These are phyloP conservation scores for Acanthamoeba divionensis DNA, from an alignment of 208 protist genomes.

Conservation along the genomic window DNA sequence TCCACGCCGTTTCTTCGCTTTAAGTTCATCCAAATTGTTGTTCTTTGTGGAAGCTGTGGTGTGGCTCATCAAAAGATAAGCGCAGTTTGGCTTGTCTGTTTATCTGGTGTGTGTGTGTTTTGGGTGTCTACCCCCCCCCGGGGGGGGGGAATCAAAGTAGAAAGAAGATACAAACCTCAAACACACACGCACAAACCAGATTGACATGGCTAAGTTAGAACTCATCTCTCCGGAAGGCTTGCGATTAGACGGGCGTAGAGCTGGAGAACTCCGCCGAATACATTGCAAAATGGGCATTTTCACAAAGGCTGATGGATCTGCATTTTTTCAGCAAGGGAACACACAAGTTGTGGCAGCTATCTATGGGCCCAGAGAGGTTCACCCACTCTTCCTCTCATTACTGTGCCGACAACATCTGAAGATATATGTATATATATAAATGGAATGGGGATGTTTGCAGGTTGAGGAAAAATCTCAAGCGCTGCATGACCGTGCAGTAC, in stretches of 20 bases:
- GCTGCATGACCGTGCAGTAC: conserved; percentile 74
- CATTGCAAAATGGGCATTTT: conserved; percentile 75
- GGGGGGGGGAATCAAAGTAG: too few relatives aligned
- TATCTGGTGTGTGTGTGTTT: too few relatives aligned
- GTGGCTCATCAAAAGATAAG: too few relatives aligned
- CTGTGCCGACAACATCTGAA: neutral
- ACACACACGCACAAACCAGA: neutral
- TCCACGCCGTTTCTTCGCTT: too few relatives aligned
- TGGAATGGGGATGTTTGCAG: neutral
- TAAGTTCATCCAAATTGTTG: too few relatives aligned
- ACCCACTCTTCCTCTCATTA: neutral
- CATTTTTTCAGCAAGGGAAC: conserved; percentile 78
- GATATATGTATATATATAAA: neutral
- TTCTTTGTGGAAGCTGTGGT: too few relatives aligned
- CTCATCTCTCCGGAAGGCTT: conserved; percentile 80
- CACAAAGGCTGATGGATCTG: conserved; percentile 80
- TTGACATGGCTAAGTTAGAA: conserved; percentile 55
- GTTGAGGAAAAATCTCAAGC: conserved; percentile 47
- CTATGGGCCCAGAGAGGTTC: conserved; percentile 82
- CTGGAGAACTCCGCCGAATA: conserved; percentile 82
- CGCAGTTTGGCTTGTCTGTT: too few relatives aligned
- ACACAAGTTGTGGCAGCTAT: conserved; percentile 83
- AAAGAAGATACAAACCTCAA: neutral
- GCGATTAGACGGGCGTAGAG: conserved; percentile 82
- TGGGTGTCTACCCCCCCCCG: too few relatives aligned